Base-by-base conservation (phyloP, 345 rosid species). In the Rubroshorea leprosula region DNA sequence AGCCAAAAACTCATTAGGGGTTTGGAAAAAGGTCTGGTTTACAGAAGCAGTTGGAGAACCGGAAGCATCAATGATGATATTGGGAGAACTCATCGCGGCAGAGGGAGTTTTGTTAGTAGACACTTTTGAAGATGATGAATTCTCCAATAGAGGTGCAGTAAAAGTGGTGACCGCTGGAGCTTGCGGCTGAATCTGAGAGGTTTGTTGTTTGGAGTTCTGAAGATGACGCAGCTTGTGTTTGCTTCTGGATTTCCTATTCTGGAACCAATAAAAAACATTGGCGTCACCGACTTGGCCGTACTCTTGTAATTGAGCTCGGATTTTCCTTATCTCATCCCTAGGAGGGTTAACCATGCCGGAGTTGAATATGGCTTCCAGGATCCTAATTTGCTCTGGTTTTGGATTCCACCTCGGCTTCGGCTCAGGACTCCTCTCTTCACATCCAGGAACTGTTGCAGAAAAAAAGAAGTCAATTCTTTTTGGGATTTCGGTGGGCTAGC, bases 401-500 rank as follows among this genome's bases (percentile, higher is more conserved):
- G 99, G 99, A 66, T 94, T 94, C 99, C 97, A 94, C 69, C 99
- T 82, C 0, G 96, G 99, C 68, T 94, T 94, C 23, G 99, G 97
- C 69, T 94, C 99, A 6, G 96, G 96, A 17, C 87, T 85, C 49
- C 93, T 70, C 77, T 94, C 99, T 58, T 93, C 99, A 49, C 87
- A 74, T 56, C 85, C 99, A 60, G 69, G 44, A 62, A 59, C 76
- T 68, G 58, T 48, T 31, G 4, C 47, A 49, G 29, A 20, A 58
- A 18, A 31, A 55, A 43, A 18, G 22, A 24, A 10, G 11, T 41
- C 38, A 14, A 24, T 19, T 49, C 49, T n/a, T n/a, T n/a, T n/a
- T n/a, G n/a, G n/a, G n/a, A n/a, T n/a, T n/a, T n/a, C n/a, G n/a
- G n/a, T n/a, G n/a, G n/a, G n/a, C n/a, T n/a, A 53, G 23, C n/a